Evolutionary conservation across 1,284 basidiomycete species (phyloP), one percentile per base, ranked within the genome.

Genomic region (Pascua guehoae): DNA sequence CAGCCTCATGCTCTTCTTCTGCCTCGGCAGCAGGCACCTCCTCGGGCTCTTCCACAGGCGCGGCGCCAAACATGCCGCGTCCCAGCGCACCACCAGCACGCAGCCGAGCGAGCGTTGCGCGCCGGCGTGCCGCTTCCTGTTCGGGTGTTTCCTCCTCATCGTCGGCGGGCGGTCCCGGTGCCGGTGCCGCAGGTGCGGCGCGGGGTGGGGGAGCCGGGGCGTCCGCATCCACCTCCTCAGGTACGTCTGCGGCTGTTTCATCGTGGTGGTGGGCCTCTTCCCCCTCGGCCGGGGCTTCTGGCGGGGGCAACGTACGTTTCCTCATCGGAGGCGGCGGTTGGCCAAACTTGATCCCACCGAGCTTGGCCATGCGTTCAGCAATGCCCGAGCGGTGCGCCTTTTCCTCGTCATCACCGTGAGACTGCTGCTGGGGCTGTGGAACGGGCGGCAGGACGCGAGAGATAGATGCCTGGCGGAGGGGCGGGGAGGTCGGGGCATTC

Each of bases 351-450:
- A 90, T 85, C 41, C 89, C 92, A 37, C 89, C 92, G 12, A 92
- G 82, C 65, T 87, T 86, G 55, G 89, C 91, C 90, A 94, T 92
- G 56, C 90, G 83, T 37, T 88, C 90, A 37, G 90, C 91, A 67
- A 92, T 86, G 15, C 86, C 86, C 10, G 87, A 86, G 45, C 88
- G 84, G 51, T 88, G 84, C 66, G 86, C 85, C 51, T 86, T 81
- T 71, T 91, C 91, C 62, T 89, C 51, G 15, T 58, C 47, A 32
- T 32, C 24, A 3, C 24, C 24, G 24, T 32, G n/a, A 8, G 15
- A 10, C 15, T 41, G 24, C 24, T 32, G 24, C 24, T 32, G 24
- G 24, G 24, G 24, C 24, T 32, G 24, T 32, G 24, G 24, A 7
- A 32, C 24, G 3, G 24, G 24, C 24, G 24, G 24, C 24, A 32